These are phyloP conservation scores for Choiromyces venosus DNA, from an alignment of 495 filamentous ascomycete species.

Conservation along the genomic window DNA sequence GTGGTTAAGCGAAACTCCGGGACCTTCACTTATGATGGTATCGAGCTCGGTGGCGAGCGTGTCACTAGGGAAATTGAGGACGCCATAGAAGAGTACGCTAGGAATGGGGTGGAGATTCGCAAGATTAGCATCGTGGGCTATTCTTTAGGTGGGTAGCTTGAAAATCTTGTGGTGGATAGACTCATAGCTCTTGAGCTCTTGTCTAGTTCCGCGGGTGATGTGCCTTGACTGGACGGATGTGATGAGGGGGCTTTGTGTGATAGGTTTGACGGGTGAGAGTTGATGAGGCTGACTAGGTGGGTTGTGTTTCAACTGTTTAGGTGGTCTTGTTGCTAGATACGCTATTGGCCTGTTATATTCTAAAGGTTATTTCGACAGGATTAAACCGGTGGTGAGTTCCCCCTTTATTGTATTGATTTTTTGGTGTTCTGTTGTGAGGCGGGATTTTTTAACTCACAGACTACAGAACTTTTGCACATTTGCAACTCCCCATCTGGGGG, in stretches of 20 bases:
- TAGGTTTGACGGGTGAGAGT: slow-evolving; percentile 8
- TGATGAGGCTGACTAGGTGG: slow-evolving; percentile 20
- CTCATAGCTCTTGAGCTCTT: slow-evolving; percentile 7
- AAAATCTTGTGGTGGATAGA: slow-evolving; percentile 4
- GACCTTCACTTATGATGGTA: slow-evolving; percentile 86
- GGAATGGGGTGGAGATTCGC: slow-evolving; percentile 59
- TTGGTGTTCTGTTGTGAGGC: background rate
- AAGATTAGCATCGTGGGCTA: slow-evolving; percentile 87
- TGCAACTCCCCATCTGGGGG: slow-evolving; percentile 82
- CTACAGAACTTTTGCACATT: slow-evolving; percentile 84
- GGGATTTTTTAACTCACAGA: slow-evolving; percentile 7
- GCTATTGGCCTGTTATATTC: slow-evolving; percentile 76
- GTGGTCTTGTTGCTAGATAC: slow-evolving; percentile 78
- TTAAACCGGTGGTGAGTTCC: slow-evolving; percentile 65
- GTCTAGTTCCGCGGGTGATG: slow-evolving; percentile 4
- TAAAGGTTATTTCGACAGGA: slow-evolving; percentile 67
- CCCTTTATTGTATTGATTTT: background rate
- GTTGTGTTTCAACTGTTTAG: slow-evolving; percentile 21
- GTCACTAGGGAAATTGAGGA: slow-evolving; percentile 84
- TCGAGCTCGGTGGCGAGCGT: slow-evolving; percentile 84
- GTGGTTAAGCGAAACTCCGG: slow-evolving; percentile 73
- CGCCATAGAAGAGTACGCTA: slow-evolving; percentile 60
- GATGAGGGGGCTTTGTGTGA: background rate
- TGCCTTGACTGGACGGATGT: background rate
- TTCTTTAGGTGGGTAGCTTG: slow-evolving; percentile 57